A percentile compares a stretch with the other conserved stretches of the same genome.
Evolutionary conservation across 2,329 filamentous ascomycete species (phyloP).

Genomic region (Aciculosporium take): DNA sequence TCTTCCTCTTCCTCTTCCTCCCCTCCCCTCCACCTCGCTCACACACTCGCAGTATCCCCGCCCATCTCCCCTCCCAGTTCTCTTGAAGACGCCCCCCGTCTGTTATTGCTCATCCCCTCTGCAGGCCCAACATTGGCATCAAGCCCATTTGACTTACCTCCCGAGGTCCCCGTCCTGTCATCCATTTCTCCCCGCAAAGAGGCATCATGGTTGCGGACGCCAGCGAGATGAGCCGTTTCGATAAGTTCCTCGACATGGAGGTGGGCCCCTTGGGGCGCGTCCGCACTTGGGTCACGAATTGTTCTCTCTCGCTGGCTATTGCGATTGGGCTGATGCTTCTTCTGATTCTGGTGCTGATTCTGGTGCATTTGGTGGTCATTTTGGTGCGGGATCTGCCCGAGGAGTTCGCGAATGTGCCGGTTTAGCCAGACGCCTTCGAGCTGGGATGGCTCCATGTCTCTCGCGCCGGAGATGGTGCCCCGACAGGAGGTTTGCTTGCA

Average conservation of each 20-base stretch:
- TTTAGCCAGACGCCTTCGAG: slow-evolving; percentile 48
- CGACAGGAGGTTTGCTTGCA: slow-evolving; percentile 44
- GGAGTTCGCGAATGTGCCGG: slow-evolving; percentile 42
- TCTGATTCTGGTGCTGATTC: not conserved
- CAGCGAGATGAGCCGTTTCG: too few relatives aligned
- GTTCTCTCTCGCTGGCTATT: too few relatives aligned
- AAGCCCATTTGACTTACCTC: slow-evolving; percentile 8
- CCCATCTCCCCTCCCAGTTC: slow-evolving; percentile 48
- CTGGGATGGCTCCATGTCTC: slow-evolving; percentile 37
- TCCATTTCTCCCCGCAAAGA: too few relatives aligned
- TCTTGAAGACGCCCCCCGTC: slow-evolving; percentile 36
- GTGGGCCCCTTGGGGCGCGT: too few relatives aligned
- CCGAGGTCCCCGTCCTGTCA: too few relatives aligned
- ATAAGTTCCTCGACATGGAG: too few relatives aligned
- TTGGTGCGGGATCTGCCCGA: too few relatives aligned
- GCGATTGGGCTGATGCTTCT: too few relatives aligned
- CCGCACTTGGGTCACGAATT: too few relatives aligned
- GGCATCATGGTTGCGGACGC: too few relatives aligned
- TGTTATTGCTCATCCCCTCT: slow-evolving; percentile 10
- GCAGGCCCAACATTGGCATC: slow-evolving; percentile 3
- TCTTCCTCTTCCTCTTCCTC: too few relatives aligned
- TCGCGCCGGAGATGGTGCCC: slow-evolving; percentile 49
- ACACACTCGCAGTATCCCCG: slow-evolving; percentile 33
- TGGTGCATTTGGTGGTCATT: too few relatives aligned
- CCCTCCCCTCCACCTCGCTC: not conserved